Base-by-base conservation (phyloP, 2,329 filamentous ascomycete species). In the Exophiala dermatitidis region DNA sequence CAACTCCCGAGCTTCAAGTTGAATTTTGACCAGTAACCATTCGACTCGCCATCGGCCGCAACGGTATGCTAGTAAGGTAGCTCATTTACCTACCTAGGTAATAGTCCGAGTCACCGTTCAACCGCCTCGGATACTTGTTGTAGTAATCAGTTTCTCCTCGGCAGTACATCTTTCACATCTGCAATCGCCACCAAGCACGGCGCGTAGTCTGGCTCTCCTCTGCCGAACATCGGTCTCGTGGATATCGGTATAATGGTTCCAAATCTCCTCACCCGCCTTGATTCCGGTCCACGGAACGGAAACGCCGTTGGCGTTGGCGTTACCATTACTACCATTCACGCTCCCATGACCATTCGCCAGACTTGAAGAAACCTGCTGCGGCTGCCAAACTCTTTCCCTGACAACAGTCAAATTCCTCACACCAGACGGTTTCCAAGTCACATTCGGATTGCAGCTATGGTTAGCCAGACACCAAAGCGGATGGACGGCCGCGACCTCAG, bases 391-490 rank as follows among this genome's bases (percentile, higher is more conserved):
- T 57, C 50, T 28, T 48, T 50, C 50, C 37, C n/a, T 45, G 30
- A 43, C 58, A 33, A 60, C 60, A 41, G 38, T 58, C 50, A 58
- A 47, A 41, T 54, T 54, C 42, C 62, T 56, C 31, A 59, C 46
- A 1, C 60, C 62, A 1, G 90, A 60, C 12, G 57, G 96, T 65
- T 95, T 88, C 93, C 93, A 98, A 2, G 81, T 81, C 37, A 97
- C 90, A 68, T 95, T 96, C 5, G 93, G 93, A 66, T 95, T 84
- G 71, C 93, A 98, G 68, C 90, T 89, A 68, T 98, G 93, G 65
- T 98, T 98, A 30, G 91, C 90, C 31, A 97, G 77, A 70, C 90
- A 97, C 90, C 93, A 98, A 62, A 95, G 82, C 1, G 91, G 90
- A 71, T 97, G 90, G 30, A 97, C 90, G 30, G 91, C 91, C 30